Base-by-base conservation (phyloP, 2,329 filamentous ascomycete genomes). In the Bipolaris zeicola region DNA sequence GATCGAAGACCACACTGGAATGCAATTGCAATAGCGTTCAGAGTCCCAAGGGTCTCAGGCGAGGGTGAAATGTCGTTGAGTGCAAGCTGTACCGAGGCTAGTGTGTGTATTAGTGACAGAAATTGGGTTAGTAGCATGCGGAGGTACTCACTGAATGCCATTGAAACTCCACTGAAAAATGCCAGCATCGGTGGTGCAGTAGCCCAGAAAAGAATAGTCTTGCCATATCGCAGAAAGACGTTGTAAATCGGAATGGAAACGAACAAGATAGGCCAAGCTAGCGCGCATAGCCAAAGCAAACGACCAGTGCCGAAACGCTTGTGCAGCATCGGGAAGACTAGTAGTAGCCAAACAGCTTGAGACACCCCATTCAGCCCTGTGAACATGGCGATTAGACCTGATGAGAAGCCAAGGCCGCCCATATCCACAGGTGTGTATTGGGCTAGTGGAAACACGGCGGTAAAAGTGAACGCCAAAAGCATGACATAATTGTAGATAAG, bases 31-130 rank as follows among this genome's bases (percentile, higher is more conserved):
- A 91, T 65, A 0, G 88, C 87, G 64, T 94, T 94, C 26, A 95
- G 77, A 0, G 86, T 91, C 0, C 88, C 90, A 8, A 94, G 78
- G 0, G 86, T 83, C 39, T 80, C 79, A 1, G 85, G 82, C 8
- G 81, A 85, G 0, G 91, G 91, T 0, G 87, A 82, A 2, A 89
- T 84, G 55, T 93, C 89, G 72, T 94, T 94, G 31, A 94, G 69
- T 0, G 86, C 86, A 7, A 94, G 85, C 78, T 93, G 89, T 0
- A 88, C 82, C 1, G 81, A 87, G 0, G 89, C 77, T 79, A 43
- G 3, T 8, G 3, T 18, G 7, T 4, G 34, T 10, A 41, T 63
- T 39, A 66, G 57, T 10, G 43, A 44, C n/a, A 8, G 2, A 47
- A 11, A 24, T 31, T 1, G 28, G 7, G 7, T 33, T 0, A 43